Percentiles rank a stretch among this genome's conserved stretches.
Conservation (phyloP, 257 asterid species). For the Solanum paucissectum region DNA sequence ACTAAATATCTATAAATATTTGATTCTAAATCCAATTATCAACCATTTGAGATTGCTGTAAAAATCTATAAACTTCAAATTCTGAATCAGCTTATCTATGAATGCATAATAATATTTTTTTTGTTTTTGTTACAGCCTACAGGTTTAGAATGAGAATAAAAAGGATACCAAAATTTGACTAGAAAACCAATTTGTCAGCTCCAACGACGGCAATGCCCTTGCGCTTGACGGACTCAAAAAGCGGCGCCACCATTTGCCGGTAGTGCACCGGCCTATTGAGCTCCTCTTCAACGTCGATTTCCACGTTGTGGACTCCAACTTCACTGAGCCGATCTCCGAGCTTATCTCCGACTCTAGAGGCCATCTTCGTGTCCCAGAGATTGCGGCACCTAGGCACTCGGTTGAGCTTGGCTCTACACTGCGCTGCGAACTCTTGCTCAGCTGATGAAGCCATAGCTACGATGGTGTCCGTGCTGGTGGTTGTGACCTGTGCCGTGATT, state of each 20-base stretch:
- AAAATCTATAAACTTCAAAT: not conserved
- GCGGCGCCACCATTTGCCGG: conserved; percentile 46
- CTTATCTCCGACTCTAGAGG: conserved; percentile 61
- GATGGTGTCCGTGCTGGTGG: conserved; percentile 34
- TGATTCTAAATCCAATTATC: not conserved
- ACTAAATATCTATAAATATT: not conserved
- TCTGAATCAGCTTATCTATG: not conserved
- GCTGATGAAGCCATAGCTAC: conserved; percentile 65
- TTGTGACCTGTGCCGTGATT: conserved; percentile 67
- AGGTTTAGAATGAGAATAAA: not conserved
- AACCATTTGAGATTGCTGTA: not conserved
- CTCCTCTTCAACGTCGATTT: conserved; percentile 52
- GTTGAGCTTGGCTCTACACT: conserved; percentile 41
- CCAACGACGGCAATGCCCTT: conserved; percentile 50
- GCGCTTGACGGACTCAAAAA: conserved; percentile 42
- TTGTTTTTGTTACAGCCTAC: not conserved
- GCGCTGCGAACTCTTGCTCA: conserved; percentile 51
- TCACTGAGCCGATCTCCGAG: conserved; percentile 45
- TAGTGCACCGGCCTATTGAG: conserved; percentile 36
- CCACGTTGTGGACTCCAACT: conserved; percentile 27
- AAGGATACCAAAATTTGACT: not conserved
- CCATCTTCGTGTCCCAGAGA: conserved; percentile 41
- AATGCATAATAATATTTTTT: not conserved
- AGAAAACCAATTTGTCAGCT: conserved; percentile 35
- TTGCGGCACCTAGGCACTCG: conserved; percentile 46